Evolutionary conservation across 2,329 filamentous ascomycete species (phyloP).

Genomic region (Blastomyces gilchristii): DNA sequence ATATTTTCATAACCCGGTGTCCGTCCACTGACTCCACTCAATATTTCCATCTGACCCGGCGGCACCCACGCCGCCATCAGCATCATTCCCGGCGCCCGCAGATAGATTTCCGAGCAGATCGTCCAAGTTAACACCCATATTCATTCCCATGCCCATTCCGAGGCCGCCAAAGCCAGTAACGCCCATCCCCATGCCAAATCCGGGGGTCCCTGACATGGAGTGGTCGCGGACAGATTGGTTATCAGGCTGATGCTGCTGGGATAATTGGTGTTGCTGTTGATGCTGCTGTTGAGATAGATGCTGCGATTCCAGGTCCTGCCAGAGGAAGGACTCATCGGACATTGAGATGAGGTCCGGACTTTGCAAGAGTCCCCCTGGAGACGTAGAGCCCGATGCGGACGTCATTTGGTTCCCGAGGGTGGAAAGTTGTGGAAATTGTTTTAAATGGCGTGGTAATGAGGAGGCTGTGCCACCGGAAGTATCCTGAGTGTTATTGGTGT

Average conservation of each 20-base stretch:
- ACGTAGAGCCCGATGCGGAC: neutral
- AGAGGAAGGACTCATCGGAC: constrained; percentile 2
- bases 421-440: constrained; percentile 3
- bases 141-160: constrained; percentile 20
- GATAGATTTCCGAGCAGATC: constrained; percentile 32
- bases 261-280: neutral
- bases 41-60: neutral
- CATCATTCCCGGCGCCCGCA: neutral
- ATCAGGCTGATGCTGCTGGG: neutral
- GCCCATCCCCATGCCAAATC: constrained; percentile 14
- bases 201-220: constrained; percentile 2
- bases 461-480: neutral
- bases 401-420: neutral
- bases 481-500: neutral
- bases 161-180: constrained; percentile 19
- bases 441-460: constrained; percentile 1
- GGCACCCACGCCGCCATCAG: neutral
- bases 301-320: constrained; percentile 2
- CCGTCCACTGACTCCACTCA: constrained; percentile 34
- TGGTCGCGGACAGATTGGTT: neutral
- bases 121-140: constrained; percentile 30
- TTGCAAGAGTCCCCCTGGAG: neutral
- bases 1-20: constrained; percentile 18
- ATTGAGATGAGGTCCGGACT: neutral
- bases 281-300: neutral